phyloP scores from a whole-genome alignment of 306 rosid species.

The Cajanus cajan region DNA sequence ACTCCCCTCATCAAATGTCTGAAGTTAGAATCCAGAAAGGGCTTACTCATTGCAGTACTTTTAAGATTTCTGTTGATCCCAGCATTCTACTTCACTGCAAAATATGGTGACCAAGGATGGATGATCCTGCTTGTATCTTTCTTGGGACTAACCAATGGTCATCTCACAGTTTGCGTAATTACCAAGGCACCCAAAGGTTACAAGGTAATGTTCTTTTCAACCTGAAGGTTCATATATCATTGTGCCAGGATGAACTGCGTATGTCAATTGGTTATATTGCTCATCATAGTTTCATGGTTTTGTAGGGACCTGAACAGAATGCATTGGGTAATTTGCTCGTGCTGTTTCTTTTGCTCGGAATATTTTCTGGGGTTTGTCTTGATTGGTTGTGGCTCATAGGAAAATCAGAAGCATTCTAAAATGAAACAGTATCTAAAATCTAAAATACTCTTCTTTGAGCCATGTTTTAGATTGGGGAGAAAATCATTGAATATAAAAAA shows the following conservation, averaged over 20 bases:
- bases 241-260: neutral
- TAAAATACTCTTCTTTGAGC: neutral
- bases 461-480: no score
- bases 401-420: constrained; percentile 26
- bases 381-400: constrained; percentile 88
- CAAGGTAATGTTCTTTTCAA: constrained; percentile 40
- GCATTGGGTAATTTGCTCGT: constrained; percentile 84
- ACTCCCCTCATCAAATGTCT: constrained; percentile 53
- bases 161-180: constrained; percentile 71
- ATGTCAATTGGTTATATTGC: neutral
- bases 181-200: constrained; percentile 70
- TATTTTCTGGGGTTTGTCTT: constrained; percentile 64
- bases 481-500: no score
- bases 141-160: constrained; percentile 68
- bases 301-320: constrained; percentile 88
- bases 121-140: constrained; percentile 70
- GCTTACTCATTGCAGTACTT: constrained; percentile 45
- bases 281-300: neutral
- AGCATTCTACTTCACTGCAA: constrained; percentile 74
- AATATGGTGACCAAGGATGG: constrained; percentile 80
- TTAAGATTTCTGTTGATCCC: constrained; percentile 63
- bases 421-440: neutral
- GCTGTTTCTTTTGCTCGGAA: constrained; percentile 54
- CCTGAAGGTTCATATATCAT: neutral
- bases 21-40: constrained; percentile 66